Base-by-base conservation (phyloP, 2,329 filamentous ascomycete genomes). In the Cercospora janseana region DNA sequence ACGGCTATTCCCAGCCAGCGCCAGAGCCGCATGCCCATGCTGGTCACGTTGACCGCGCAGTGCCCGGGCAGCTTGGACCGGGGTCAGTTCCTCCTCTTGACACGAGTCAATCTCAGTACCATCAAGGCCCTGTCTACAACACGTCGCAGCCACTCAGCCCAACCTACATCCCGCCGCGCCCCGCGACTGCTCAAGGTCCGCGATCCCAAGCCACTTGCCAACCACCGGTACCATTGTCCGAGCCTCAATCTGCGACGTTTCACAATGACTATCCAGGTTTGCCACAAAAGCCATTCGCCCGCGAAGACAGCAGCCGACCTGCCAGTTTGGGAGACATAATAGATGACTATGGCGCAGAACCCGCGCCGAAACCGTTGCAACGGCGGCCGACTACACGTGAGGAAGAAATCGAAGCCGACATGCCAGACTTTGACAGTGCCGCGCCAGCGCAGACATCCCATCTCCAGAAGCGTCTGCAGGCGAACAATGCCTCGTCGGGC, bases 341-440 rank as follows among this genome's bases (percentile, higher is more conserved):
- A 29, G 57, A 59, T 43, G 55, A 56, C 15, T 59, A 59, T 40
- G 49, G 44, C 26, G 49, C 49, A 45, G 47, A 49, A 7, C 24
- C 52, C 21, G 15, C 46, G 6, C 52, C 56, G 10, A 51, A 43
- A n/a, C 49, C 42, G 32, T 46, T 54, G 5, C 48, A 55, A 20
- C 48, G 46, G 27, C 48, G 46, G 8, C 58, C 53, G 7, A 58
- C 49, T 6, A 60, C 63, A 20, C 64, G 69, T 34, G 72, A 71
- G 28, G 68, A 70, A 43, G 69, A 71, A 41, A 69, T 72, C 43
- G 77, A 80, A 41, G 73, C 74, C 13, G 80, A 83, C 40, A 83
- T 84, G 79, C 81, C 81, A 2, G 78, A 85, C 57, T 84, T 84
- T 58, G 79, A 82, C 61, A 77, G 76, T 41, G 63, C 63, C 16